Conservation (phyloP, 306 rosid species). For the Prunus padus region DNA sequence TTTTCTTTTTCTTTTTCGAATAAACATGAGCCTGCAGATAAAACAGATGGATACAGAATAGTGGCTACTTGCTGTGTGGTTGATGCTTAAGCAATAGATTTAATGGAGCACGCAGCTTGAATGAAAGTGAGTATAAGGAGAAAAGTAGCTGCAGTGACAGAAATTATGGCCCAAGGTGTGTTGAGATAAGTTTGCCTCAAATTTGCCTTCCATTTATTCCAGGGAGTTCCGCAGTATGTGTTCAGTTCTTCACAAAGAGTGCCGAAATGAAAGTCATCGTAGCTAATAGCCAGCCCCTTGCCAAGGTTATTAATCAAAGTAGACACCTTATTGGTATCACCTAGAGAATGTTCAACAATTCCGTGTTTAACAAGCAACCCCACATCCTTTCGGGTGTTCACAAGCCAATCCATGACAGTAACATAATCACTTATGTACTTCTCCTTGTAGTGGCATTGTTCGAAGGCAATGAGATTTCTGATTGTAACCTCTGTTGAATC, state of each 20-base stretch:
- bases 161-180: slow-evolving; percentile 14
- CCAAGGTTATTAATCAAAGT: slow-evolving; percentile 19
- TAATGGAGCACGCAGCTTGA: background rate
- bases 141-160: background rate
- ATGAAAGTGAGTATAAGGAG: slow-evolving; percentile 20
- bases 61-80: too few relatives aligned
- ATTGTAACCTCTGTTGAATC: background rate
- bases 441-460: slow-evolving; percentile 19
- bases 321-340: slow-evolving; percentile 6
- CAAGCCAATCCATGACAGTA: slow-evolving; percentile 6
- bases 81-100: background rate
- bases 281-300: background rate
- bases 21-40: too few relatives aligned
- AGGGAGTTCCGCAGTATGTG: background rate
- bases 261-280: background rate
- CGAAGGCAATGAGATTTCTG: slow-evolving; percentile 38
- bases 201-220: slow-evolving; percentile 24
- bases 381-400: background rate
- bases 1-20: too few relatives aligned
- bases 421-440: background rate
- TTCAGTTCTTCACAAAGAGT: slow-evolving; percentile 7
- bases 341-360: slow-evolving; percentile 15
- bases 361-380: slow-evolving; percentile 31
- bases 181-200: slow-evolving; percentile 14
- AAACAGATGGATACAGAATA: too few relatives aligned